These are phyloP conservation scores for Suillus americanus DNA, from an alignment of 768 basidiomycete genomes.

Conservation along the genomic window DNA sequence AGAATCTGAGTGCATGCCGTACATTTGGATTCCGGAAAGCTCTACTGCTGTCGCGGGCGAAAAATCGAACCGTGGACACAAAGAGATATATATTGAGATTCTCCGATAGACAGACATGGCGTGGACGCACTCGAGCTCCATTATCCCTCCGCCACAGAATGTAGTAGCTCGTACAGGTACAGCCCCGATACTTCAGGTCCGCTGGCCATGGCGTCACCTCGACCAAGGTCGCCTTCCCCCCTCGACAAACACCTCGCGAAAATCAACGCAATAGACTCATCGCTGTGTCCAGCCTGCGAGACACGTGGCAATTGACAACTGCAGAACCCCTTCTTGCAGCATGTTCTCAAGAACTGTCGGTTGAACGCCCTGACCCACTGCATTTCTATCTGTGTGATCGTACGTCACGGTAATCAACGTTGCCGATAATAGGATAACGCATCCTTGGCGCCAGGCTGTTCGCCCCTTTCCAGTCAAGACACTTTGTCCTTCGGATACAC, in stretches of 20 bases:
- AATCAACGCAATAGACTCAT: too few relatives aligned
- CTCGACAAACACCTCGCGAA: too few relatives aligned
- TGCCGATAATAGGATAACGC: neutral
- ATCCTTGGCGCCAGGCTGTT: neutral
- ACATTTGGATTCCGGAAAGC: neutral
- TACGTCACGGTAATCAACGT: neutral
- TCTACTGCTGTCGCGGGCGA: neutral
- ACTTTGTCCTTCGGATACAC: neutral
- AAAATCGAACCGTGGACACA: neutral
- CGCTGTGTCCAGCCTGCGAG: too few relatives aligned
- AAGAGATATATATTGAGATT: neutral
- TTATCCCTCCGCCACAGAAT: neutral
- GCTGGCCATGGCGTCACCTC: slow-evolving; percentile 10
- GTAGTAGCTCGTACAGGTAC: slow-evolving; percentile 1
- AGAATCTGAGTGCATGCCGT: neutral
- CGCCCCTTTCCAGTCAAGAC: neutral
- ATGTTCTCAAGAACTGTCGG: neutral
- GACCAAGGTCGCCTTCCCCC: neutral
- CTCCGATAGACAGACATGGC: neutral
- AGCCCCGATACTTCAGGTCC: slow-evolving; percentile 6
- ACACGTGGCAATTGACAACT: neutral
- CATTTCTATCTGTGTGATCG: neutral
- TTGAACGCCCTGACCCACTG: neutral
- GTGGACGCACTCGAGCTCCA: neutral
- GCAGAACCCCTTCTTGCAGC: neutral